Percentiles rank a stretch among this genome's conserved stretches.
phyloP scores from a whole-genome alignment of 768 basidiomycete species.

The Psilocybe cyanescens region DNA sequence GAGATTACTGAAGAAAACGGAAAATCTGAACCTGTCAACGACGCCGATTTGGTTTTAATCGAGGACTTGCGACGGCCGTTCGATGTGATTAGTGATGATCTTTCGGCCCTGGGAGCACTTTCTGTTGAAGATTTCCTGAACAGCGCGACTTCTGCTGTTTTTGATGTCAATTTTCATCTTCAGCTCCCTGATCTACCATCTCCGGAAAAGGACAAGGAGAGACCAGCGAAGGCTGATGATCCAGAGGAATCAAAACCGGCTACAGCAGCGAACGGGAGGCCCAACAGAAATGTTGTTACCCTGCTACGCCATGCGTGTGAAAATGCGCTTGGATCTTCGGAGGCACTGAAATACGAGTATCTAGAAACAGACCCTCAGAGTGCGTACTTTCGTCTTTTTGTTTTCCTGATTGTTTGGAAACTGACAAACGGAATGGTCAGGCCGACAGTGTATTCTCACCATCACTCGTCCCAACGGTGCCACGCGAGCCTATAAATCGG shows the following conservation, averaged over 20 bases:
- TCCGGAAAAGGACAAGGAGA: conserved; percentile 18
- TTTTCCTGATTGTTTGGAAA: background rate
- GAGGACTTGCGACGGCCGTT: conserved; percentile 27
- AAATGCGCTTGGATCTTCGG: conserved; percentile 41
- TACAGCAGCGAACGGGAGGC: conserved; percentile 1
- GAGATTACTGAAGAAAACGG: conserved; percentile 4
- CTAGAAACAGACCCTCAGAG: conserved; percentile 43
- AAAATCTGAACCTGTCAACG: background rate
- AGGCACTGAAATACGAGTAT: conserved; percentile 50
- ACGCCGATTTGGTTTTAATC: conserved; percentile 20
- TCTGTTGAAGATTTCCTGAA: conserved; percentile 33
- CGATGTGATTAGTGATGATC: conserved; percentile 24
- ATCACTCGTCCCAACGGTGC: conserved; percentile 58
- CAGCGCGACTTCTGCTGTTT: conserved; percentile 15
- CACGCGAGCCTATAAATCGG: conserved; percentile 56
- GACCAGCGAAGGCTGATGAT: conserved; percentile 11
- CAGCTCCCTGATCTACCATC: conserved; percentile 21
- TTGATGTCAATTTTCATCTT: conserved; percentile 23
- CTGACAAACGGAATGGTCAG: conserved; percentile 31
- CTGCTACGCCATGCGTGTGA: conserved; percentile 47
- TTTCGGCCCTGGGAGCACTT: conserved; percentile 29
- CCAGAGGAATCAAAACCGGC: conserved; percentile 8
- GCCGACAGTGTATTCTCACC: conserved; percentile 63
- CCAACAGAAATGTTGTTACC: conserved; percentile 24
- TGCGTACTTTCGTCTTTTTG: conserved; percentile 23